phyloP scores from a whole-genome alignment of 345 rosid species.

The Citrus inodora region DNA sequence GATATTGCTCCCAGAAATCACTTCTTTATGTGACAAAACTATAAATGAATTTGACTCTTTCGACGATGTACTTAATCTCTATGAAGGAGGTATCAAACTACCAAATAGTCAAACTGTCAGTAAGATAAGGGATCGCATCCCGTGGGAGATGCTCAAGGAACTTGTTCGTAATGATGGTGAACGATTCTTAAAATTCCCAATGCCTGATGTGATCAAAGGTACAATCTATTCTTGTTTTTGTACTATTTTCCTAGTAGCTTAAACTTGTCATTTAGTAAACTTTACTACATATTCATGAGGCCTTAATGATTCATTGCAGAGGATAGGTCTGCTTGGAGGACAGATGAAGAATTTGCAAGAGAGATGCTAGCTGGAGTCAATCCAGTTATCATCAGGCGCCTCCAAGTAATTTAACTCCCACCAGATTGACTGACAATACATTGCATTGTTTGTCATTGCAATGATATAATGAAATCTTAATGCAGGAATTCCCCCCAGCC shows the following conservation, averaged over 20 bases:
- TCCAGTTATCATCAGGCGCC: conserved; percentile 53
- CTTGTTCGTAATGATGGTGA: conserved; percentile 83
- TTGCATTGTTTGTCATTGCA: neutral
- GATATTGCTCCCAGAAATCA: conserved; percentile 60
- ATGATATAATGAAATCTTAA: neutral
- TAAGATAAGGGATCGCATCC: conserved; percentile 60
- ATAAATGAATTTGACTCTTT: conserved; percentile 80
- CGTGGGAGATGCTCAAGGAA: conserved; percentile 89
- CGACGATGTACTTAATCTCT: conserved; percentile 60
- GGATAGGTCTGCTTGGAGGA: conserved; percentile 64
- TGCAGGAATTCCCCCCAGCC: conserved; percentile 74
- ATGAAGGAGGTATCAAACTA: conserved; percentile 60
- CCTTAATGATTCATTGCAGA: conserved; percentile 26
- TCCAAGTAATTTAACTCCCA: conserved; percentile 29
- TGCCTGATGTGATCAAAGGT: conserved; percentile 90
- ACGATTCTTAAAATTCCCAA: conserved; percentile 61
- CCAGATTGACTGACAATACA: neutral
- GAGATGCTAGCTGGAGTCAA: conserved; percentile 76
- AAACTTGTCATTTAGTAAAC: neutral
- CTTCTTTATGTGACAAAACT: conserved; percentile 68
- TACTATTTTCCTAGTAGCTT: neutral
- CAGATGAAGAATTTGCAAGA: conserved; percentile 66
- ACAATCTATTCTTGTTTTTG: neutral
- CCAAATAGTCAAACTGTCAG: conserved; percentile 26
- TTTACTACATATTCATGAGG: neutral